Evolutionary conservation across 495 filamentous ascomycete species (phyloP), one percentile per base, ranked within the genome.

Genomic region (Coniosporium apollinis): DNA sequence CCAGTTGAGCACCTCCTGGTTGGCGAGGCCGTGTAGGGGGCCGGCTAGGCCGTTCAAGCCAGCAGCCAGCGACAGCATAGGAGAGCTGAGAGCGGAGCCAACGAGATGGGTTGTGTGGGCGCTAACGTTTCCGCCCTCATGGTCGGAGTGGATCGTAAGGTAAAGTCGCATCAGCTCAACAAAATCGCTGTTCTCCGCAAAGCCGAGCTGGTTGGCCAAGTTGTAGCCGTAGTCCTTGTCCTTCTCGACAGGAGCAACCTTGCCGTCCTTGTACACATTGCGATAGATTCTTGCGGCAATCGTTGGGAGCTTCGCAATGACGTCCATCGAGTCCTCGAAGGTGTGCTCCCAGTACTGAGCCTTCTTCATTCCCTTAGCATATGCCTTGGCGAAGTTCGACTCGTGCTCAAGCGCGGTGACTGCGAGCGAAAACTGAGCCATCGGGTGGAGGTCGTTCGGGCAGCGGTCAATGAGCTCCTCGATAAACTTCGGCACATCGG

Each of bases 401-500:
- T 91, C 89, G 58, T 91, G 84, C 74, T 97, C 91, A 46, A 97
- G 82, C 55, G 89, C 89, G 47, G 79, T 94, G 48, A 97, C 85
- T 47, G 91, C 89, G 49, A 96, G 63, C 24, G 91, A 94, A 72
- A 97, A 92, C 70, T 97, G 89, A 34, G 91, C 85, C 89, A 97
- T 97, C 56, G 89, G 91, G 76, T 97, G 89, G 46, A 97, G 82
- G 60, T 87, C 83, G 66, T 67, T 85, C 43, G 89, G 89, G 78
- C 85, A 96, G 64, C 87, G 84, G 76, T 97, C 89, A 64, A 97
- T 92, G 52, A 97, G 76, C 66, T 97, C 89, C 67, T 94, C 85
- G 54, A 97, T 67, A 66, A 87, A 97, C 66, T 86, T 86, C 58
- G 89, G 91, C 42, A 97, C 62, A 51, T 84, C 82, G 60, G 91